These are phyloP conservation scores for Cladorrhinum sp. DNA, from an alignment of 2,329 filamentous ascomycete species.

Conservation along the genomic window DNA sequence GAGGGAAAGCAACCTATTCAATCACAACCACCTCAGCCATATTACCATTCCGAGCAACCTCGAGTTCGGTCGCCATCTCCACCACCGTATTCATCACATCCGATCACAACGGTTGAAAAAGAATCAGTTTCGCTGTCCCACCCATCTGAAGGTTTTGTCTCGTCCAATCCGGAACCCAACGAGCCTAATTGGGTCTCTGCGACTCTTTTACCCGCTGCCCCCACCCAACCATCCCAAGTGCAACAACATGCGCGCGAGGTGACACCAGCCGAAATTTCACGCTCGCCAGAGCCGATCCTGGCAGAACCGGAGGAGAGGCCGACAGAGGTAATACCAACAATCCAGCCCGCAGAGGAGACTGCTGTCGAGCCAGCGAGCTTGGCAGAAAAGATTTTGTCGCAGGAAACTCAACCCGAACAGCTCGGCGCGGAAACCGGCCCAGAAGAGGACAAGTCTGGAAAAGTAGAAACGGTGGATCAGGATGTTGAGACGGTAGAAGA, in stretches of 20 bases:
- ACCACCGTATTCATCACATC: not conserved
- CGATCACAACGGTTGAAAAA: not conserved
- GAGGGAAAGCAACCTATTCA: conserved; percentile 11
- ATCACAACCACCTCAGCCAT: conserved; percentile 5
- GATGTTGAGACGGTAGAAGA: not conserved
- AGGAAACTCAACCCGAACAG: not conserved
- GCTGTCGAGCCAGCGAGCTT: not conserved
- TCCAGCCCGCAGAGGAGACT: not conserved
- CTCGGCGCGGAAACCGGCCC: not conserved
- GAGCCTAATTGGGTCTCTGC: not conserved
- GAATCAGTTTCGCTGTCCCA: not conserved
- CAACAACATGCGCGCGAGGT: conserved; percentile 2
- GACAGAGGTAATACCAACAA: not conserved
- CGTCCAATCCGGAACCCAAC: not conserved
- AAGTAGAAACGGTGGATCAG: not conserved
- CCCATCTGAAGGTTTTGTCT: not conserved
- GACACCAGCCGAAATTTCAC: not conserved
- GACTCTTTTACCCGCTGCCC: not conserved
- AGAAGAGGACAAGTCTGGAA: not conserved
- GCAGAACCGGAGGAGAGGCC: not conserved
- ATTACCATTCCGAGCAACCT: not conserved
- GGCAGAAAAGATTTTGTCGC: not conserved
- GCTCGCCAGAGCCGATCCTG: not conserved
- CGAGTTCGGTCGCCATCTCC: not conserved
- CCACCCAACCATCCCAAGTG: not conserved